These are phyloP conservation scores for Flammula alnicola DNA, from an alignment of 1,284 basidiomycete species.

Conservation along the genomic window DNA sequence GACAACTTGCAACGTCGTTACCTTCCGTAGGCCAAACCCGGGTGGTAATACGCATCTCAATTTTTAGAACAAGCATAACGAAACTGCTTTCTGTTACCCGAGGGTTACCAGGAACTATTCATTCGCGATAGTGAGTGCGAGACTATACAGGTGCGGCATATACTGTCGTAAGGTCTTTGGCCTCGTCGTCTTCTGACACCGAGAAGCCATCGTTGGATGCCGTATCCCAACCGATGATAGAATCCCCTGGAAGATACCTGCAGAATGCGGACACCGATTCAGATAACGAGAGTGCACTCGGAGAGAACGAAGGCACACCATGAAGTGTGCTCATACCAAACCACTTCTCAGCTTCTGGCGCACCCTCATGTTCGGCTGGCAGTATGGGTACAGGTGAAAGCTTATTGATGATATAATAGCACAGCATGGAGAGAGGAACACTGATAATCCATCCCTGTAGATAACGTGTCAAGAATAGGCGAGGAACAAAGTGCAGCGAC, in stretches of 20 bases:
- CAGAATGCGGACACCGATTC: background rate
- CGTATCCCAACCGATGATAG: slow-evolving; percentile 1
- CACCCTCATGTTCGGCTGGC: slow-evolving; percentile 6
- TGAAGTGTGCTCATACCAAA: slow-evolving; percentile 17
- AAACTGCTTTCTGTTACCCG: too few relatives aligned
- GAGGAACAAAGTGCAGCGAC: background rate
- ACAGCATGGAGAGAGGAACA: slow-evolving; percentile 11
- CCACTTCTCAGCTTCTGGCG: slow-evolving; percentile 11
- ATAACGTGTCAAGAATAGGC: background rate
- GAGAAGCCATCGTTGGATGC: slow-evolving; percentile 6
- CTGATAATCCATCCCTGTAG: slow-evolving; percentile 17
- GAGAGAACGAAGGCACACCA: background rate
- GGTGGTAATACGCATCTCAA: too few relatives aligned
- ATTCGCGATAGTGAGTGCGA: too few relatives aligned
- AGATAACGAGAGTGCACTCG: too few relatives aligned
- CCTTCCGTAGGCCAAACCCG: too few relatives aligned
- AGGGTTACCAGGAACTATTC: too few relatives aligned
- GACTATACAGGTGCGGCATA: too few relatives aligned
- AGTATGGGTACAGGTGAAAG: slow-evolving; percentile 11
- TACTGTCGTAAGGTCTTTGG: too few relatives aligned
- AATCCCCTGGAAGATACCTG: slow-evolving; percentile 12
- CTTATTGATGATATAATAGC: slow-evolving; percentile 12
- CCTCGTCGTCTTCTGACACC: slow-evolving; percentile 9
- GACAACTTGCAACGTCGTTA: too few relatives aligned
- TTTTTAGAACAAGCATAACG: too few relatives aligned